Percentiles rank a stretch among this genome's conserved stretches.
These are phyloP conservation scores for Rhododendron henanense DNA, from an alignment of 148 eudicot species.

Conservation along the genomic window DNA sequence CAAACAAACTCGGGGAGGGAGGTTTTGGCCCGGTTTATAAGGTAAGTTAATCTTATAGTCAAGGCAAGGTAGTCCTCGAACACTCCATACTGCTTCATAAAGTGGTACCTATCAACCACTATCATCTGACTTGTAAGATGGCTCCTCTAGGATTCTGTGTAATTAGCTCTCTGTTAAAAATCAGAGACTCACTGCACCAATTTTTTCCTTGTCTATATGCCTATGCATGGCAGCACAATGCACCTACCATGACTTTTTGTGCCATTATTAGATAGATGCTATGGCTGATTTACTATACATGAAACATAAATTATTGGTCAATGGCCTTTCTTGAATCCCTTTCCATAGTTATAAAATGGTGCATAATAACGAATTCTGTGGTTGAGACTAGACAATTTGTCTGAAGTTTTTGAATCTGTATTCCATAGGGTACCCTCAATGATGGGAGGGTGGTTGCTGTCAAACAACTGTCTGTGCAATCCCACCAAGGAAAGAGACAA, in stretches of 20 bases:
- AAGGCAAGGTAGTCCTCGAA: not conserved
- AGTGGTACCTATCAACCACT: not conserved
- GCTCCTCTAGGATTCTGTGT: not conserved
- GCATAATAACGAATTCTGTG: not conserved
- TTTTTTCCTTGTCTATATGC: not conserved
- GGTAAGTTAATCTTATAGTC: conserved; percentile 23
- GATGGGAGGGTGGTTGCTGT: conserved; percentile 82
- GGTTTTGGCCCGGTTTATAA: conserved; percentile 68
- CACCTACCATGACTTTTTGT: not conserved
- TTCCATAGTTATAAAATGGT: not conserved
- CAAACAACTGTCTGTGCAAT: conserved; percentile 73
- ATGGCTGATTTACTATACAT: not conserved
- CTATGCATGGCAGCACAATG: not conserved
- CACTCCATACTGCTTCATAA: not conserved
- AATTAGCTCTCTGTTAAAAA: not conserved
- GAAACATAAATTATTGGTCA: not conserved
- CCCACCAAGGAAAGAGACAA: conserved; percentile 78
- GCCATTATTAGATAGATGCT: not conserved
- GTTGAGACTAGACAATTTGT: conserved; percentile 3
- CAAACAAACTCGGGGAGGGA: conserved; percentile 63
- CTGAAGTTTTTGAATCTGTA: not conserved
- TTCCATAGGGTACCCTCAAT: conserved; percentile 56
- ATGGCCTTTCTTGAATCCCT: not conserved
- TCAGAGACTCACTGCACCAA: not conserved
- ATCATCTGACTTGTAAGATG: not conserved